A percentile compares a stretch with the other conserved stretches of the same genome.
Conservation (phyloP, 1,284 basidiomycete species). For the Sanghuangporus weigelae region DNA sequence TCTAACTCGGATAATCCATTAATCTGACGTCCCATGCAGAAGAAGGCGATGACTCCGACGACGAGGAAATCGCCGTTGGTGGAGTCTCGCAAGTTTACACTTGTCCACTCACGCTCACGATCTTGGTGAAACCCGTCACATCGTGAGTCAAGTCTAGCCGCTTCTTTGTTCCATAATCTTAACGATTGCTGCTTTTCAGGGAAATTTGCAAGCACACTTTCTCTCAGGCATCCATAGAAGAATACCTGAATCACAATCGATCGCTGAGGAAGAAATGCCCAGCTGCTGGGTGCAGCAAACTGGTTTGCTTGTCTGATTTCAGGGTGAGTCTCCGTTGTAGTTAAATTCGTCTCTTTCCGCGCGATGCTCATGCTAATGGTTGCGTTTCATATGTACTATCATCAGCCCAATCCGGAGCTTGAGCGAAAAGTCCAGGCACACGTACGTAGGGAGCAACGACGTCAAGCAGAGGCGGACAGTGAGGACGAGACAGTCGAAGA, state of each 20-base stretch:
- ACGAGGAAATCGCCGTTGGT: constrained; percentile 78
- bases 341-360: neutral
- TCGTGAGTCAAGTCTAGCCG: constrained; percentile 45
- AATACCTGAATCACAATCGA: constrained; percentile 39
- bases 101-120: constrained; percentile 69
- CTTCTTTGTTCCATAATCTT: neutral
- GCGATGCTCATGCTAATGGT: neutral
- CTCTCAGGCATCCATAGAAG: constrained; percentile 54
- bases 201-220: constrained; percentile 67
- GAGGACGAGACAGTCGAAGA: constrained; percentile 60
- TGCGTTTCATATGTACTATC: neutral
- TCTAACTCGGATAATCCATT: neutral
- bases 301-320: constrained; percentile 48
- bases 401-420: constrained; percentile 44
- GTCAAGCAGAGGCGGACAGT: constrained; percentile 39
- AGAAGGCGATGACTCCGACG: constrained; percentile 61
- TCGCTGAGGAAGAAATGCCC: constrained; percentile 50
- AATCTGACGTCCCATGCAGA: constrained; percentile 36
- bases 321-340: constrained; percentile 19
- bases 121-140: constrained; percentile 64
- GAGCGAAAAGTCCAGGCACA: constrained; percentile 56
- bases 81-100: constrained; percentile 77
- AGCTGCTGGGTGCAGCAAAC: constrained; percentile 61
- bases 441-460: constrained; percentile 43
- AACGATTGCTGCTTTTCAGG: constrained; percentile 32